Evolutionary conservation across 352 stramenopile species (phyloP).

Genomic region (Aphanomyces euteiches): DNA sequence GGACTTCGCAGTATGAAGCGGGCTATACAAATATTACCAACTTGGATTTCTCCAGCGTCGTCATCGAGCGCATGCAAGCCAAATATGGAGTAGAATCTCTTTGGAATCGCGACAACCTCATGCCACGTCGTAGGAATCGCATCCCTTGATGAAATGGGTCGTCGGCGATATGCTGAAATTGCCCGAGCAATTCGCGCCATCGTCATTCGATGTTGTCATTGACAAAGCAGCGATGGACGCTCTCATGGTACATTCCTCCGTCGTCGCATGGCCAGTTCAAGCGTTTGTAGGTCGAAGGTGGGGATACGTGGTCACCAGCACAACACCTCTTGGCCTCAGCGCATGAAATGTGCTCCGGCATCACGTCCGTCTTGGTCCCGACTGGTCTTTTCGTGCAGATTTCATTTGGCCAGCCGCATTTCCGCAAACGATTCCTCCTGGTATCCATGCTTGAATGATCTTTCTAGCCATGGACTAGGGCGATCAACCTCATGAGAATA

Average conservation of each 20-base stretch:
- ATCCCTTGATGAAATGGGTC: constrained; percentile 48
- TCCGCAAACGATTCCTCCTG: constrained; percentile 61
- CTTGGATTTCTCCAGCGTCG: constrained; percentile 63
- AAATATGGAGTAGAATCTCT: constrained; percentile 38
- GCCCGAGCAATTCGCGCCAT: constrained; percentile 37
- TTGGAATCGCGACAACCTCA: no score
- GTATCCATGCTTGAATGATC: constrained; percentile 19
- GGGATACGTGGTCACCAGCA: constrained; percentile 66
- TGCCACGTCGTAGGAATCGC: neutral
- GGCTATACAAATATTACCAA: constrained; percentile 63
- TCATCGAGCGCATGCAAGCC: constrained; percentile 62
- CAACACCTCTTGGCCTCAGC: constrained; percentile 46
- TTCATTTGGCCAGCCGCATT: constrained; percentile 77
- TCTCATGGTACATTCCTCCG: constrained; percentile 42
- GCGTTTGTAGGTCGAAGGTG: constrained; percentile 45
- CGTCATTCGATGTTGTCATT: constrained; percentile 69
- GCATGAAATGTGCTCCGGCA: constrained; percentile 50
- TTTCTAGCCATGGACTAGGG: constrained; percentile 28
- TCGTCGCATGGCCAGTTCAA: neutral
- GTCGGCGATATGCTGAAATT: constrained; percentile 61
- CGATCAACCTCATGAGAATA: constrained; percentile 36
- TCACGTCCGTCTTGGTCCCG: constrained; percentile 43
- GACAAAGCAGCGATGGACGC: constrained; percentile 86
- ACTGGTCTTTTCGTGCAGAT: constrained; percentile 68
- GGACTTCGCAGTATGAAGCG: constrained; percentile 42